phyloP scores from a whole-genome alignment of 345 rosid genomes.

The Gossypium thurberi region DNA sequence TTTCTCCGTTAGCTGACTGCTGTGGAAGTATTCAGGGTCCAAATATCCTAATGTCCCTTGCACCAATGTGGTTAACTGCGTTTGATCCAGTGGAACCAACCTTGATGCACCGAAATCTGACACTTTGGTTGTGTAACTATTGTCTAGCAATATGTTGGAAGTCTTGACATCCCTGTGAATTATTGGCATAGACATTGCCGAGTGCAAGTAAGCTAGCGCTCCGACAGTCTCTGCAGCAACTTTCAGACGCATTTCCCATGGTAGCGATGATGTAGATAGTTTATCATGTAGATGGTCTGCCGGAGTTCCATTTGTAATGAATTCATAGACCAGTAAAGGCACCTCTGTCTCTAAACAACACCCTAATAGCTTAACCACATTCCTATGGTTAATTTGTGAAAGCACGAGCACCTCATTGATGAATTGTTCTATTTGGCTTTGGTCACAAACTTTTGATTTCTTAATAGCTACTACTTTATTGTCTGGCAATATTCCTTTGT shows the following conservation, averaged over 20 bases:
- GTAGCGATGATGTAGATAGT: constrained; percentile 12
- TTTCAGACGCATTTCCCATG: constrained; percentile 32
- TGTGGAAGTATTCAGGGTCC: constrained; percentile 11
- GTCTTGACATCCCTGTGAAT: constrained; percentile 38
- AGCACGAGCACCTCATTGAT: constrained; percentile 44
- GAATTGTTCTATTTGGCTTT: constrained; percentile 38
- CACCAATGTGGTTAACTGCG: constrained; percentile 30
- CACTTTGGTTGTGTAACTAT: constrained; percentile 28
- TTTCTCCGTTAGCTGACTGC: not conserved
- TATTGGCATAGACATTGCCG: constrained; percentile 28
- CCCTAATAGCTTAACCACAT: constrained; percentile 22
- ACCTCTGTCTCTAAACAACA: constrained; percentile 40
- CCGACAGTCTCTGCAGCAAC: constrained; percentile 29
- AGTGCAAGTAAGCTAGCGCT: constrained; percentile 33
- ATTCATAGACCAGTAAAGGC: constrained; percentile 40
- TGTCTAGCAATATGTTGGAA: constrained; percentile 35
- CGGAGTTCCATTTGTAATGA: constrained; percentile 35
- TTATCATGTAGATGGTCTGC: constrained; percentile 30
- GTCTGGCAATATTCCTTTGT: constrained; percentile 35
- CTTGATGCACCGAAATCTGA: constrained; percentile 47
- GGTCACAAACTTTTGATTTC: constrained; percentile 33
- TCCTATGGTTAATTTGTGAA: constrained; percentile 39
- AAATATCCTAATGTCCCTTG: constrained; percentile 4
- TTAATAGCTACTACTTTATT: constrained; percentile 34
- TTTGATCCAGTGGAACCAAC: constrained; percentile 32